phyloP scores from a whole-genome alignment of 208 protist genomes.

The Trypanosoma lewisi region DNA sequence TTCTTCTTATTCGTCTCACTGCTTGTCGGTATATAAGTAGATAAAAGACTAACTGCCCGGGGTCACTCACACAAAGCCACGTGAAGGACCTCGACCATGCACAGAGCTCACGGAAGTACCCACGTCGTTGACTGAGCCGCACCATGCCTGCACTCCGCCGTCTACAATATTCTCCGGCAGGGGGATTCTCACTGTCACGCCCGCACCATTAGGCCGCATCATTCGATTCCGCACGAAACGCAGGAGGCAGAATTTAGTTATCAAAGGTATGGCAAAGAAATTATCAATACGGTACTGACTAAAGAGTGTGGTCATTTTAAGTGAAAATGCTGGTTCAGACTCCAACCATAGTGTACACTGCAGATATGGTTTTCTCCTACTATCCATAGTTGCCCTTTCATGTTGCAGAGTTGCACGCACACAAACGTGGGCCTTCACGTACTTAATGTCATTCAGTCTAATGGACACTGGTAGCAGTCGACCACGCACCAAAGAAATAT shows the following conservation, averaged over 20 bases:
- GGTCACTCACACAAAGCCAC: background rate
- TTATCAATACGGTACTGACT: constrained; percentile 61
- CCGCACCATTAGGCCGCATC: constrained; percentile 27
- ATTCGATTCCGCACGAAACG: constrained; percentile 52
- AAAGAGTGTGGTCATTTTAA: constrained; percentile 61
- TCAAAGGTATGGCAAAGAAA: constrained; percentile 65
- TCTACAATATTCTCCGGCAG: constrained; percentile 68
- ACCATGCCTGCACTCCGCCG: constrained; percentile 55
- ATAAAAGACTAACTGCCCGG: background rate
- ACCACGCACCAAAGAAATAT: constrained; percentile 71
- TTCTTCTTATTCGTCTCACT: background rate
- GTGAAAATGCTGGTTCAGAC: constrained; percentile 80
- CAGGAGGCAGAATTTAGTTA: constrained; percentile 65
- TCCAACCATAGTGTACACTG: constrained; percentile 71
- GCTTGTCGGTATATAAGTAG: background rate
- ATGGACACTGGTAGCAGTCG: constrained; percentile 69
- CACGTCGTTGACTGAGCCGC: constrained; percentile 24
- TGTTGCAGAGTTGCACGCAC: constrained; percentile 55
- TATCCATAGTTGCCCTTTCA: constrained; percentile 66
- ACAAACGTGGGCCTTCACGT: constrained; percentile 43
- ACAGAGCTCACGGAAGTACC: constrained; percentile 1
- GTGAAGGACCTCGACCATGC: background rate
- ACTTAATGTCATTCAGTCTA: constrained; percentile 55
- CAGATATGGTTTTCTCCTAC: constrained; percentile 59
- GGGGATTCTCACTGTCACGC: constrained; percentile 50